These are phyloP conservation scores for Sordariomycetes sp. DNA, from an alignment of 2,329 filamentous ascomycete species.

Conservation along the genomic window DNA sequence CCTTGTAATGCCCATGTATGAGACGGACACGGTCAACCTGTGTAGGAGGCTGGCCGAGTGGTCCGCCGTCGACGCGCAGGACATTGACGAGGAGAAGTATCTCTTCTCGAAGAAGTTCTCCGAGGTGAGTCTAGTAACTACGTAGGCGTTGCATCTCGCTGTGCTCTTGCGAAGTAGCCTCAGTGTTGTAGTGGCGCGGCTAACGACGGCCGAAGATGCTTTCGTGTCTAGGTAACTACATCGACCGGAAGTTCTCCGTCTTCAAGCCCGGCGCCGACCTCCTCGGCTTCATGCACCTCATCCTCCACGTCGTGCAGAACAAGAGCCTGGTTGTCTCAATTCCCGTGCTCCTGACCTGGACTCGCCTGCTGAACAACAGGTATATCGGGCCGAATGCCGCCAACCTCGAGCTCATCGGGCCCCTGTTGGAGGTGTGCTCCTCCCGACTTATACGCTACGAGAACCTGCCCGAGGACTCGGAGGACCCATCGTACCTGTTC, in stretches of 20 bases:
- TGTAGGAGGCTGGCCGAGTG: constrained; percentile 66
- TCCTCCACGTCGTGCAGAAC: constrained; percentile 68
- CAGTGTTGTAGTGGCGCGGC: not conserved
- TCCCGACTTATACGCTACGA: constrained; percentile 80
- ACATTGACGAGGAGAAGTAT: constrained; percentile 87
- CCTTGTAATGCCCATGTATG: constrained; percentile 70
- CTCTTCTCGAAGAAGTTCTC: constrained; percentile 86
- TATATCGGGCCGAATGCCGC: constrained; percentile 52
- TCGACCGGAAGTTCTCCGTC: constrained; percentile 62
- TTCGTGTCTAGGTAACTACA: constrained; percentile 70
- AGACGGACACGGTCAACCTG: constrained; percentile 54
- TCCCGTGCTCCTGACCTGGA: constrained; percentile 83
- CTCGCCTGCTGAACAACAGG: constrained; percentile 61
- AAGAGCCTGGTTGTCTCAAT: constrained; percentile 89
- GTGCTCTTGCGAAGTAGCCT: not conserved
- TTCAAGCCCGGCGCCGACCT: constrained; percentile 54
- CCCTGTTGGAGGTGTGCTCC: constrained; percentile 72
- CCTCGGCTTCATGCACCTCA: constrained; percentile 62
- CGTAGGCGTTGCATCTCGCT: not conserved
- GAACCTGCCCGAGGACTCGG: constrained; percentile 65
- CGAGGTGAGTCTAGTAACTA: constrained; percentile 44
- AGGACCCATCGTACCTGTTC: constrained; percentile 68
- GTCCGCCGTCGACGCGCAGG: constrained; percentile 65
- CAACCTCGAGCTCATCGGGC: constrained; percentile 53
- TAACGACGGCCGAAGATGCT: constrained; percentile 43